Conservation (phyloP, 768 basidiomycete species). For the Amanita phalloides region DNA sequence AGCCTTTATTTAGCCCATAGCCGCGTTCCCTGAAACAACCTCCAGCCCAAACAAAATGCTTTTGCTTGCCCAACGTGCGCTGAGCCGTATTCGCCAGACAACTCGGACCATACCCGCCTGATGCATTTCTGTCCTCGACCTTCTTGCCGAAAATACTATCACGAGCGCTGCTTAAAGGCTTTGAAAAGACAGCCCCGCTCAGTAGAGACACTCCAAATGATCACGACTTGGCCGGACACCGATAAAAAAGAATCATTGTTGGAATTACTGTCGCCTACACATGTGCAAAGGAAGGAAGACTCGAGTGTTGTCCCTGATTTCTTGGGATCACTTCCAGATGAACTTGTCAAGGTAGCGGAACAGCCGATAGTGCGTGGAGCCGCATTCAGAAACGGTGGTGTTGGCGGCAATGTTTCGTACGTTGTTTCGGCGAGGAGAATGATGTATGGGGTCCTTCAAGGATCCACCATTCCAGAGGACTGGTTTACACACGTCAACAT, state of each 20-base stretch:
- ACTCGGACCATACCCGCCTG: slow-evolving; percentile 13
- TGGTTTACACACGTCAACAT: slow-evolving; percentile 25
- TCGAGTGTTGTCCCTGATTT: slow-evolving; percentile 1
- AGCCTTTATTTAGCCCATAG: slow-evolving; percentile 14
- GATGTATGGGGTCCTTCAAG: slow-evolving; percentile 28
- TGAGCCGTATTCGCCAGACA: slow-evolving; percentile 34
- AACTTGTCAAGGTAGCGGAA: slow-evolving; percentile 31
- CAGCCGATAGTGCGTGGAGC: slow-evolving; percentile 45
- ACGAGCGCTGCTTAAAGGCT: slow-evolving; percentile 31
- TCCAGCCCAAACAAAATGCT: slow-evolving; percentile 30
- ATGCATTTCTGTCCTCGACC: slow-evolving; percentile 53
- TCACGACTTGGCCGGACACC: slow-evolving; percentile 27
- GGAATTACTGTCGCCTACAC: not conserved
- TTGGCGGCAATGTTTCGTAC: slow-evolving; percentile 38
- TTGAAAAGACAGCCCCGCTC: slow-evolving; percentile 8
- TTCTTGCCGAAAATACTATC: slow-evolving; percentile 34
- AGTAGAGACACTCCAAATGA: slow-evolving; percentile 15
- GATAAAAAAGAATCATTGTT: slow-evolving; percentile 16
- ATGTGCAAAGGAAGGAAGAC: not conserved
- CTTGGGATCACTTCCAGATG: slow-evolving; percentile 20
- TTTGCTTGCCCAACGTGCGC: slow-evolving; percentile 32
- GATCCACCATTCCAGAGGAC: slow-evolving; percentile 21
- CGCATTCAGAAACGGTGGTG: slow-evolving; percentile 24
- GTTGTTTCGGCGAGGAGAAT: slow-evolving; percentile 37
- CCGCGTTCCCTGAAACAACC: not conserved